Evolutionary conservation across 225 moss, liverwort and hornwort genomes (phyloP), one percentile per base, ranked within the genome.

Genomic region (Polytrichum formosum): DNA sequence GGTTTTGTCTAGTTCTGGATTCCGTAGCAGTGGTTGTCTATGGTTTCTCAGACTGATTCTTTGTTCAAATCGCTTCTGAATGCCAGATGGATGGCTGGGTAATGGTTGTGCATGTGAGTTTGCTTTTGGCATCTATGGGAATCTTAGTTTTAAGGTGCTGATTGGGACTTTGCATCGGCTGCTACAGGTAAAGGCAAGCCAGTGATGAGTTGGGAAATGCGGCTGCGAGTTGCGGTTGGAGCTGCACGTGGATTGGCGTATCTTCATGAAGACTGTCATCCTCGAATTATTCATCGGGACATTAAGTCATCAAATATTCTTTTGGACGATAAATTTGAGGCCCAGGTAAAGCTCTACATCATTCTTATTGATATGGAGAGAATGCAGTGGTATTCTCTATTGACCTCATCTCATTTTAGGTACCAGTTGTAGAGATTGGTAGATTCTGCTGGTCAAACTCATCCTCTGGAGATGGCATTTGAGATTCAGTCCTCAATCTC

Each of bases 211-310:
- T 95, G 95, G 95, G 87, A 77, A 61, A 88, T 84, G 59, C 81
- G 95, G 80, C 81, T 93, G 81, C 92, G 86, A 73, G 92, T 95
- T 54, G 92, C 92, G 0, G 78, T 95, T n/a, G 95, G 95, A 60
- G 75, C 91, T 27, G 95, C 95, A 55, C 92, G 95, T 58, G 95
- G 95, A 10, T 72, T 95, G 71, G 92, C 87, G 2, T 95, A 95
- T 74, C 83, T 95, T 70, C 95, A 95, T 55, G 95, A 95, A 72
- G 95, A 95, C 73, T 95, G 95, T 64, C 95, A 95, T 61, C 95
- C 95, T 7, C 86, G 92, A 28, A 95, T 95, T 20, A 95, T 95
- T 26, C 95, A 95, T 76, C 80, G 95, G 61, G 95, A 95, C 28
- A 95, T 95, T 60, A 95, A 95, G 30, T 89, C 92, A 7, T 85